A percentile compares a stretch with the other conserved stretches of the same genome.
These are phyloP conservation scores for Trichosporon faecale DNA, from an alignment of 1,284 basidiomycete species.

Conservation along the genomic window DNA sequence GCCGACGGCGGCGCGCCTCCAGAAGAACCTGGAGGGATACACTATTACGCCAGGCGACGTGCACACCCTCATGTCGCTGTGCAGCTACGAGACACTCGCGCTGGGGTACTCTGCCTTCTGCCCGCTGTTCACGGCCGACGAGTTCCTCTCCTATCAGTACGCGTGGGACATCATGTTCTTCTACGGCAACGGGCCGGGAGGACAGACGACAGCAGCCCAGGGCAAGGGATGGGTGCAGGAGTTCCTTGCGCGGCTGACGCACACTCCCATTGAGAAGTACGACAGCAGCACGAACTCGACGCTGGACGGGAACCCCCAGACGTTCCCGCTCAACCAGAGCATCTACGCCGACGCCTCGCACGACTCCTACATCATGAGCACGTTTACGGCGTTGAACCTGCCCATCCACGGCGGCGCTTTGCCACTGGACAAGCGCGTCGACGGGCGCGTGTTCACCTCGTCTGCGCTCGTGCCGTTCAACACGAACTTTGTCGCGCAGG, in stretches of 20 bases:
- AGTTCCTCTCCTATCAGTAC: constrained; percentile 45
- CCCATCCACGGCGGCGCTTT: background rate
- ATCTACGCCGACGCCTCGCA: constrained; percentile 27
- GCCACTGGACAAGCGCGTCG: constrained; percentile 12
- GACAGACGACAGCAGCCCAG: constrained; percentile 60
- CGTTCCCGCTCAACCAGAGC: constrained; percentile 24
- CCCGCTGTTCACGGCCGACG: constrained; percentile 77
- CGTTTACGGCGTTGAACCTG: constrained; percentile 19
- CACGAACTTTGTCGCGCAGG: constrained; percentile 4
- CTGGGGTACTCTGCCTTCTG: constrained; percentile 91
- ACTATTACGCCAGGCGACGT: constrained; percentile 36
- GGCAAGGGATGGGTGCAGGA: constrained; percentile 76
- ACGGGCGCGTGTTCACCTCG: constrained; percentile 9
- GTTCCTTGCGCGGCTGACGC: constrained; percentile 26
- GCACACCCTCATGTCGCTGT: constrained; percentile 53
- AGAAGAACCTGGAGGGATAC: constrained; percentile 21
- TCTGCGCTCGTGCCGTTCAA: constrained; percentile 8
- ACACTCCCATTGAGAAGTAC: constrained; percentile 9
- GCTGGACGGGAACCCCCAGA: constrained; percentile 7
- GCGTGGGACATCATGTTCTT: constrained; percentile 11
- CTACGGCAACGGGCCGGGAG: constrained; percentile 9
- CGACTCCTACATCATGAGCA: constrained; percentile 19
- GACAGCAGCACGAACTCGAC: constrained; percentile 25
- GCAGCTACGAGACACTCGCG: constrained; percentile 86
- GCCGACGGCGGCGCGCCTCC: constrained; percentile 42